Conservation (phyloP, 1,139 yeast species). For the Blastobotrys elegans region DNA sequence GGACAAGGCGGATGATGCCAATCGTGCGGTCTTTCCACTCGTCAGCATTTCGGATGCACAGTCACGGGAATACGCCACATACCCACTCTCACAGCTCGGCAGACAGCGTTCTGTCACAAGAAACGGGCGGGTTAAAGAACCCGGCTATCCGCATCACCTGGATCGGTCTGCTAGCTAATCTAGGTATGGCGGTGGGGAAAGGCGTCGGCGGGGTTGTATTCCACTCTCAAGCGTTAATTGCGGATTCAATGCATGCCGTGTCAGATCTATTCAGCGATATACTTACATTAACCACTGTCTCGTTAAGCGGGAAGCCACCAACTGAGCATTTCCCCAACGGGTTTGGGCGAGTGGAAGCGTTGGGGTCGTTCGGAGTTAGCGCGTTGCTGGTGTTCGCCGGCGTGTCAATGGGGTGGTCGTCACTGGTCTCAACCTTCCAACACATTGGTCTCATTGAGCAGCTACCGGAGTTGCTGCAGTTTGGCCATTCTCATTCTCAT, state of each 20-base stretch:
- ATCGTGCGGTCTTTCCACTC: too few relatives aligned
- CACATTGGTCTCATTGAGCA: constrained; percentile 17
- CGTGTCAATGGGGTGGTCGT: constrained; percentile 84
- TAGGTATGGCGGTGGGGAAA: constrained; percentile 80
- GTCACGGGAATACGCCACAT: constrained; percentile 25
- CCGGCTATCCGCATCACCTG: constrained; percentile 94
- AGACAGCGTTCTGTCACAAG: constrained; percentile 28
- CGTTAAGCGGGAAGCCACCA: constrained; percentile 67
- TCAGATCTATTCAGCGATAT: constrained; percentile 88
- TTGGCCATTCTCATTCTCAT: constrained; percentile 44
- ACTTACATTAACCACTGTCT: constrained; percentile 82
- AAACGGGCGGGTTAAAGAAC: constrained; percentile 42
- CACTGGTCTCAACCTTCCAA: constrained; percentile 64
- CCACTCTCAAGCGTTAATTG: constrained; percentile 90
- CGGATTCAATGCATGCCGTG: constrained; percentile 90
- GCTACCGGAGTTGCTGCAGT: constrained; percentile 17
- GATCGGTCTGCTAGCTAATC: constrained; percentile 79
- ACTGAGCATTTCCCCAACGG: constrained; percentile 72
- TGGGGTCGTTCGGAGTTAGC: constrained; percentile 86
- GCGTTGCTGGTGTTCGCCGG: constrained; percentile 83
- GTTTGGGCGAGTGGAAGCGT: constrained; percentile 86
- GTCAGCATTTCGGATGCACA: constrained; percentile 18
- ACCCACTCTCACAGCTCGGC: constrained; percentile 29
- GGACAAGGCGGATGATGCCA: too few relatives aligned
- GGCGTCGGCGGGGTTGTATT: constrained; percentile 85